These are phyloP conservation scores for Adansonia grandidieri DNA, from an alignment of 441 rosid genomes.

Conservation along the genomic window DNA sequence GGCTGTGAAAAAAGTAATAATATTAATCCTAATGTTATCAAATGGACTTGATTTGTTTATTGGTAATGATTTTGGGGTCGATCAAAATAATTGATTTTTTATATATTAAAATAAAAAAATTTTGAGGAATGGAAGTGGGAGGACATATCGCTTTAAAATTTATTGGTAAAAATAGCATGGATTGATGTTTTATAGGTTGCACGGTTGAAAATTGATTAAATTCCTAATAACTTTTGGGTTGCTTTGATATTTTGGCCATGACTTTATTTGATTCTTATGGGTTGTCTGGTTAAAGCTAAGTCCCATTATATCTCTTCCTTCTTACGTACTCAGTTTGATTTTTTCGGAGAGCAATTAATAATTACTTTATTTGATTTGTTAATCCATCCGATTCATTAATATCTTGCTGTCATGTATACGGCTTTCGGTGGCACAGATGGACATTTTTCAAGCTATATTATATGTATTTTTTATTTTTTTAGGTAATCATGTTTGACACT, in stretches of 20 bases:
- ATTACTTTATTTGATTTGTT: constrained; percentile 17
- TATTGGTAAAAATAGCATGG: neutral
- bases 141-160: constrained; percentile 5
- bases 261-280: constrained; percentile 30
- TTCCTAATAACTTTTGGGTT: constrained; percentile 25
- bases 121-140: neutral
- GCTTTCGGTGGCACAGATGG: neutral
- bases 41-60: no score
- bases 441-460: no score
- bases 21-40: no score
- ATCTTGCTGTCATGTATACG: neutral
- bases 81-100: no score
- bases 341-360: neutral
- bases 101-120: neutral
- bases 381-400: constrained; percentile 5
- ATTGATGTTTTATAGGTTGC: constrained; percentile 18
- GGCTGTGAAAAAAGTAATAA: no score
- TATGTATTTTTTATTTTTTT: no score
- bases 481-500: no score
- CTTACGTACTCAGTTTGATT: neutral
- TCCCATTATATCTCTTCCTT: constrained; percentile 23
- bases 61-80: no score
- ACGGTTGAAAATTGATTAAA: constrained; percentile 18
- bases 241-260: constrained; percentile 19
- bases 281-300: constrained; percentile 22